Evolutionary conservation across 75 land plant species (phyloP), one percentile per base, ranked within the genome.

Genomic region (Cupressus sempervirens): DNA sequence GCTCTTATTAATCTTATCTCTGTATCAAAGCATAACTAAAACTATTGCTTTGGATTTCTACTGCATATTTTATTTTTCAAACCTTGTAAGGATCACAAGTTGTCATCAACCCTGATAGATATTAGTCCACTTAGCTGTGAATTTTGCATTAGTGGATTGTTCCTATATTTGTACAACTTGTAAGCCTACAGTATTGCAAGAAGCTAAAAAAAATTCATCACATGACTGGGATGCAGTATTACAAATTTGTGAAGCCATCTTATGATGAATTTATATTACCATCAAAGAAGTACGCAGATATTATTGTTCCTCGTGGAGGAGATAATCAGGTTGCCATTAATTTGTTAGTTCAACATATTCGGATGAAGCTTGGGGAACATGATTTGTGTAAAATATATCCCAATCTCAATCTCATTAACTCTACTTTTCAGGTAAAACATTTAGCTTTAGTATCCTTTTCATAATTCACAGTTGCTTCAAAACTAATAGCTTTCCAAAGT

Each of bases 181-280:
- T 70, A 54, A 38, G 4, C 11, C 41, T 8, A 40, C 7, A 13
- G 82, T 4, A n/a, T 40, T 43, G 12, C 5, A 80, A 80, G n/a
- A 58, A 40, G 26, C 26, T 8, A 72, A 30, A 32, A 84, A 77
- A 72, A 20, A 67, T 7, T 83, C 26, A 34, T 12, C 23, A 13
- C 6, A 34, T 20, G 18, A 20, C 12, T 83, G 68, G 56, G 15
- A 30, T 90, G 88, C 97, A 97, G 99, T 97, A 97, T 86, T 92
- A 94, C 40, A 97, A 93, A 83, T 97, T 94, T 90, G 99, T 97
- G 86, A 97, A 97, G 88, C 99, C 99, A 53, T 92, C 97, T 76
- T 97, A 94, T 90, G 99, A 97, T 90, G 97, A 97, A 85, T 97
- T 97, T 84, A 94, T 97, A 83, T 93, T 94, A 76, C 95, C 99